These are phyloP conservation scores for Heterobasidion irregulare DNA, from an alignment of 1,284 basidiomycete species.

Conservation along the genomic window DNA sequence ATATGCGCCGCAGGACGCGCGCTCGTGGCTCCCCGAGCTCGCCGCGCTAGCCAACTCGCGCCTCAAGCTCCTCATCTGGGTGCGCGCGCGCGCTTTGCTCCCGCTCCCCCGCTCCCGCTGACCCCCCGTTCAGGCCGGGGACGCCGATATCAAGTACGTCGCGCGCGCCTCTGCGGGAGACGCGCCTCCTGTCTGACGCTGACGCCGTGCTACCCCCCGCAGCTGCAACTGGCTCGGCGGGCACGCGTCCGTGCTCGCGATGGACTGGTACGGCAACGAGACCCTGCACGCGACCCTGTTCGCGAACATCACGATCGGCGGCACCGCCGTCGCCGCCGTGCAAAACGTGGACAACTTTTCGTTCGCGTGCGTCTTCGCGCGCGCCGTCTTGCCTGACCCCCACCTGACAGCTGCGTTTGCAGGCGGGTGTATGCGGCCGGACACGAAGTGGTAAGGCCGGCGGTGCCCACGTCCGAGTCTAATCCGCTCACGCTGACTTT, in stretches of 20 bases:
- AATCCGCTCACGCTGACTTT: background rate
- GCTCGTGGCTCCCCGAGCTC: constrained; percentile 45
- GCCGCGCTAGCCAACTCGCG: constrained; percentile 40
- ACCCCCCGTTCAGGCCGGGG: background rate
- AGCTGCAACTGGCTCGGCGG: constrained; percentile 1
- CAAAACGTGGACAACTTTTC: background rate
- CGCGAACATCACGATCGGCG: background rate
- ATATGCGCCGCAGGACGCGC: constrained; percentile 25
- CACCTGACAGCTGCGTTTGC: background rate
- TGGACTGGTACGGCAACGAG: background rate
- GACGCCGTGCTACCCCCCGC: background rate
- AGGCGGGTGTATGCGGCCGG: background rate
- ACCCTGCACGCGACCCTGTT: background rate
- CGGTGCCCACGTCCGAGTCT: background rate
- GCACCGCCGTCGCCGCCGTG: constrained; percentile 1
- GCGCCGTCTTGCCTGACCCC: background rate
- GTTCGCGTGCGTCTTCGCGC: background rate
- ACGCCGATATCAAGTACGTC: background rate
- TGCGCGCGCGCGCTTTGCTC: constrained; percentile 16
- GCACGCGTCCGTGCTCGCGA: background rate
- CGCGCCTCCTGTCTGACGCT: background rate
- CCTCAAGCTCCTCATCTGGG: constrained; percentile 56
- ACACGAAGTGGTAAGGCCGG: background rate
- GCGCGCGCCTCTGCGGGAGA: no score
- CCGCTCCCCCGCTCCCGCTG: background rate